Conservation (phyloP, 345 rosid genomes). For the Fremontodendron californicum region DNA sequence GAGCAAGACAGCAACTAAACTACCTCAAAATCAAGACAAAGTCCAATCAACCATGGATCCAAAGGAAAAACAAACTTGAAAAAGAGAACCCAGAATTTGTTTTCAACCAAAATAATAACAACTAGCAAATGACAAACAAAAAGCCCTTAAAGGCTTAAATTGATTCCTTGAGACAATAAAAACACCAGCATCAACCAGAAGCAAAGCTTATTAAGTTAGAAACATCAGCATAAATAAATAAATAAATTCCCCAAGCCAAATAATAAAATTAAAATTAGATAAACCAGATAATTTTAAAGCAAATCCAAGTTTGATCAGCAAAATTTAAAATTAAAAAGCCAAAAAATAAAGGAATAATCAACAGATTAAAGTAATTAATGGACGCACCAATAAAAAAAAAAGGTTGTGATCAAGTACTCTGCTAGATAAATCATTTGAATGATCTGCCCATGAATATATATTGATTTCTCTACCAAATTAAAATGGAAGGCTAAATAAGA, state of each 20-base stretch:
- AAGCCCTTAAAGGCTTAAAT: background rate
- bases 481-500: background rate
- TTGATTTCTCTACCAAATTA: conserved; percentile 11
- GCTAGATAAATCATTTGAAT: conserved; percentile 34
- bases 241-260: background rate
- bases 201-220: conserved; percentile 12
- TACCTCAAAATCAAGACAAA: conserved; percentile 20
- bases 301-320: conserved; percentile 18
- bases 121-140: background rate
- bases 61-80: conserved; percentile 16
- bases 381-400: conserved; percentile 35
- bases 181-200: conserved; percentile 29
- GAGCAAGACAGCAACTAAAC: conserved; percentile 12
- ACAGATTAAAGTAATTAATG: background rate
- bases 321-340: background rate
- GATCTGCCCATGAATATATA: conserved; percentile 26
- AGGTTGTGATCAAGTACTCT: conserved; percentile 25
- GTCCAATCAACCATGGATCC: conserved; percentile 17
- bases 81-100: conserved; percentile 6
- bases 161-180: conserved; percentile 12
- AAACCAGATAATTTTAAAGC: conserved; percentile 11
- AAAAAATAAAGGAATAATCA: background rate
- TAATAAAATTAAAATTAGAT: background rate
- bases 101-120: background rate
- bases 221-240: background rate